Conservation (phyloP, 106 monocot genomes). For the Chionographis japonica region DNA sequence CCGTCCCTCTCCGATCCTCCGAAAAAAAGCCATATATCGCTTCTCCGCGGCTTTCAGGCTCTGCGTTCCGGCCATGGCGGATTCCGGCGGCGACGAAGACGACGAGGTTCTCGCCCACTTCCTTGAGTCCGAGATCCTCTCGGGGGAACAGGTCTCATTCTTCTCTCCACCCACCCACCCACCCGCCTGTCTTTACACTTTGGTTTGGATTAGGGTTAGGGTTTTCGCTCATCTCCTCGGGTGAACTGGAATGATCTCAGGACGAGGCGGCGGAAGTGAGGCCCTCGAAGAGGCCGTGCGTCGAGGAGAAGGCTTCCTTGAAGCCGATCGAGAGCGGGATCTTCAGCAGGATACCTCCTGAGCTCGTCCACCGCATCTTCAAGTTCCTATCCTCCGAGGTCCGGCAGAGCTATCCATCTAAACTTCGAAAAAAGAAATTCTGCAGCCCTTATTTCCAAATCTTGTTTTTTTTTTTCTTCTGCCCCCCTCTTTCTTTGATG, state of each 20-base stretch:
- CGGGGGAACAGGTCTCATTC: constrained; percentile 3
- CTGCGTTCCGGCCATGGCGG: constrained; percentile 15
- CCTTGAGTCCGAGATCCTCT: constrained; percentile 89
- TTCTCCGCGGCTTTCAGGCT: no score
- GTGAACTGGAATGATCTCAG: background rate
- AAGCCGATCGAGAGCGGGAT: constrained; percentile 43
- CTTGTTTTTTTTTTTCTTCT: background rate
- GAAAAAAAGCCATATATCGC: no score
- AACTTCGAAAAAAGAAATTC: background rate
- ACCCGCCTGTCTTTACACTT: background rate
- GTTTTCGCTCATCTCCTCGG: constrained; percentile 1
- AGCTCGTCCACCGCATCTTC: constrained; percentile 84
- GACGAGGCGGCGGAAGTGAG: constrained; percentile 5
- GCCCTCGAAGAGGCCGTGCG: constrained; percentile 42
- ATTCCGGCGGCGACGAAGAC: constrained; percentile 44
- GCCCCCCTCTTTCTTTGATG: background rate
- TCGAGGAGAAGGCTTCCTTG: constrained; percentile 16
- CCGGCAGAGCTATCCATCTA: background rate
- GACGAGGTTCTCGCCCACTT: constrained; percentile 64
- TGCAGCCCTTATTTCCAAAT: no score
- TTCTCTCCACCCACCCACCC: background rate
- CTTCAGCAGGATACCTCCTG: constrained; percentile 75
- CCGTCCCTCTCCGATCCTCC: no score
- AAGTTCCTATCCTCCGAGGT: constrained; percentile 99
- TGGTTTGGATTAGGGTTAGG: constrained; percentile 2